Conservation (phyloP, 1,284 basidiomycete species). For the Leccinum cinnamomeum region DNA sequence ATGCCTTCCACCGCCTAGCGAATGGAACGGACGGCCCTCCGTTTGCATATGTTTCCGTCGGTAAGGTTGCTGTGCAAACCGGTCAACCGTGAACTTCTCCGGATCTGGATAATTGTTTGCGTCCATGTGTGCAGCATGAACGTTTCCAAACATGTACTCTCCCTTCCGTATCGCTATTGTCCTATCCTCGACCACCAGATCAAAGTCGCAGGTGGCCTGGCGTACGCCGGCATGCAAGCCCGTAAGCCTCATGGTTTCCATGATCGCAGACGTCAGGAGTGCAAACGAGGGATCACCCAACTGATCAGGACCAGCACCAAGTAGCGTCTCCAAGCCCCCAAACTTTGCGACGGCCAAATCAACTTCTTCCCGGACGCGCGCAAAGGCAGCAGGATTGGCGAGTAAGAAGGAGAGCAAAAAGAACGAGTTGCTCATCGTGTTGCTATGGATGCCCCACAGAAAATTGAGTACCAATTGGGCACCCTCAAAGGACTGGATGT, state of each 20-base stretch:
- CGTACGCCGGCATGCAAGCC: slow-evolving; percentile 17
- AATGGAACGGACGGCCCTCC: slow-evolving; percentile 18
- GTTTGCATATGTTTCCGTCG: slow-evolving; percentile 24
- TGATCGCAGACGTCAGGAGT: slow-evolving; percentile 31
- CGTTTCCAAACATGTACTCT: slow-evolving; percentile 22
- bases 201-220: slow-evolving; percentile 21
- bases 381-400: slow-evolving; percentile 10
- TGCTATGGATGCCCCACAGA: slow-evolving; percentile 30
- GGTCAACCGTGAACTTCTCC: slow-evolving; percentile 21
- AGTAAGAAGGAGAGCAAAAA: slow-evolving; percentile 26
- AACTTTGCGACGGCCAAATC: slow-evolving; percentile 19
- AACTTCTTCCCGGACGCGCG: slow-evolving; percentile 23
- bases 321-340: slow-evolving; percentile 14
- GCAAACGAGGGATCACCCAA: slow-evolving; percentile 23
- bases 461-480: slow-evolving; percentile 26
- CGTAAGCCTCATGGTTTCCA: slow-evolving; percentile 30
- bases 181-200: slow-evolving; percentile 12
- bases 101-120: slow-evolving; percentile 12
- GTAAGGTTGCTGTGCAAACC: slow-evolving; percentile 25
- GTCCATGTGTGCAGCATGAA: slow-evolving; percentile 26
- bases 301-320: slow-evolving; percentile 12
- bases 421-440: slow-evolving; percentile 20
- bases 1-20: slow-evolving; percentile 27
- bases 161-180: slow-evolving; percentile 21
- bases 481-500: slow-evolving; percentile 19